Evolutionary conservation across 2,329 filamentous ascomycete species (phyloP), one percentile per base, ranked within the genome.

Genomic region (Coniochaeta sp.): DNA sequence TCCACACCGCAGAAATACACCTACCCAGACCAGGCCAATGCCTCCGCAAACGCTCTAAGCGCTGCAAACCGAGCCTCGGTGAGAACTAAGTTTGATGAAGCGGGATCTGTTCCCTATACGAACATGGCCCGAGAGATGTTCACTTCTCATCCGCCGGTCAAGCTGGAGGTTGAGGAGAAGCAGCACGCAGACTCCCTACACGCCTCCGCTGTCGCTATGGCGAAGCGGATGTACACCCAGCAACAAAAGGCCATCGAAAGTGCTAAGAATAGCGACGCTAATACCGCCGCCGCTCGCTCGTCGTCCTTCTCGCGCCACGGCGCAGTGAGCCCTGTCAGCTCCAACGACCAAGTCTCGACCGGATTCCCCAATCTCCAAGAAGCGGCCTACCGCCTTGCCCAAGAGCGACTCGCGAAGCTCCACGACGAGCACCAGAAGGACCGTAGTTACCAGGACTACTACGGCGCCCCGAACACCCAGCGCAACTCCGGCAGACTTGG

Each of bases 141-240:
- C 70, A 91, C 89, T 0, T 87, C 89, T 1, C 77, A 85, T 36
- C 91, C 92, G 4, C 88, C 87, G 0, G 84, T 96, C 3, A 80
- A 84, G 28, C 77, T 83, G 1, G 90, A 96, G 68, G 76, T 86
- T 0, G 88, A 95, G 44, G 91, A 96, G 68, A 83, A 87, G 71
- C 86, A 83, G 63, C 85, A 83, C 61, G 83, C 87, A 52, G 89
- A 91, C 65, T 85, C 87, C 5, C 77, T 96, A 2, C 89, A 88
- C 64, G 90, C 91, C 33, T 93, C 91, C 22, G 91, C 93, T 2
- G 79, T 96, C 3, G 90, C 89, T 12, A 96, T 97, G 91, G 92
- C 93, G 7, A 89, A 88, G 73, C 85, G 89, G 66, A 93, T 96
- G 86, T 96, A 92, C 70, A 83, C 79, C 12, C 78, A 84, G 36